phyloP scores from a whole-genome alignment of 768 basidiomycete species.

The Pleurotus tuoliensis region DNA sequence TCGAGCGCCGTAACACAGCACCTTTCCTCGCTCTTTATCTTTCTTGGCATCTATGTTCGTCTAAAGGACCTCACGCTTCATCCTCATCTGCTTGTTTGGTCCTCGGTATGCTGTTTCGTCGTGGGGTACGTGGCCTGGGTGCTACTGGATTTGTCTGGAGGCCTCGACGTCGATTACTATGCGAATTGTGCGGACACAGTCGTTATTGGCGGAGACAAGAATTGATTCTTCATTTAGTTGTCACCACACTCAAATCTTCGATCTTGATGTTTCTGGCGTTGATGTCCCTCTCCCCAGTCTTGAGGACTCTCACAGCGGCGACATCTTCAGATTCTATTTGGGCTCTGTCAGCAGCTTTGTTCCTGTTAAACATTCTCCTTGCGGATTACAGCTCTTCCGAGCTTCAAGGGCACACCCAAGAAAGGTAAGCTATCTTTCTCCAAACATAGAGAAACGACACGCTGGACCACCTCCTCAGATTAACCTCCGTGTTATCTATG shows the following conservation, averaged over 20 bases:
- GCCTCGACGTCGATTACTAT: conserved; percentile 18
- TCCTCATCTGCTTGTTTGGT: conserved; percentile 64
- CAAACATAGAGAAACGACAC: conserved; percentile 14
- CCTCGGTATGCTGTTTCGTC: conserved; percentile 57
- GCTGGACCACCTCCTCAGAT: conserved; percentile 37
- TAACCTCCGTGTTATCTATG: conserved; percentile 82
- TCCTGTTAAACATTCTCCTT: conserved; percentile 76
- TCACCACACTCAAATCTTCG: conserved; percentile 52
- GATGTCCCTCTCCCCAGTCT: conserved; percentile 85
- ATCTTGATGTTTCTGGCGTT: conserved; percentile 86
- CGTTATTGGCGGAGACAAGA: conserved; percentile 15
- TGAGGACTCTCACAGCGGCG: conserved; percentile 88
- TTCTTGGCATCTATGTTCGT: conserved; percentile 75
- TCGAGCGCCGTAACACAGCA: conserved; percentile 83
- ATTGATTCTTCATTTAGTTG: neutral
- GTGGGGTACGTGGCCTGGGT: conserved; percentile 64
- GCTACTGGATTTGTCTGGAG: conserved; percentile 35
- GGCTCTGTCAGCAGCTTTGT: conserved; percentile 86
- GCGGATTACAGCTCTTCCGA: conserved; percentile 71
- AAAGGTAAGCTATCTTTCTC: conserved; percentile 44
- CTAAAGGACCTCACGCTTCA: conserved; percentile 63
- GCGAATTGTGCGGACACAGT: conserved; percentile 21
- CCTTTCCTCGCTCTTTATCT: conserved; percentile 73
- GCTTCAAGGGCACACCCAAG: conserved; percentile 41
- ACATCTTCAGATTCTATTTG: conserved; percentile 97